Base-by-base conservation (phyloP, 345 rosid species). In the Sonneratia alba region DNA sequence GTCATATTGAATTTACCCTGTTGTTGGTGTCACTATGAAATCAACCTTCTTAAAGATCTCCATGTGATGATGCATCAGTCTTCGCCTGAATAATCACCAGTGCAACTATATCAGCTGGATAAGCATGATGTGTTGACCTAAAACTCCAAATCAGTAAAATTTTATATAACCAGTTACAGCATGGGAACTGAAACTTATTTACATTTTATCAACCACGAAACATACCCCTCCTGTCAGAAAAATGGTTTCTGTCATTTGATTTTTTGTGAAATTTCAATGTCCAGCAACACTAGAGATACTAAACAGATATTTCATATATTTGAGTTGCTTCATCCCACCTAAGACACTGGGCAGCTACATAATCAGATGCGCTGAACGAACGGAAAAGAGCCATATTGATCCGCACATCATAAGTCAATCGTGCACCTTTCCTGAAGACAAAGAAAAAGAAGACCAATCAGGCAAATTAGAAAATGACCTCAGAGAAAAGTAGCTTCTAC, bases 11-110 rank as follows among this genome's bases (percentile, higher is more conserved):
- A 69, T 89, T 9, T 83, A 92, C 89, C 90, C 97, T 19, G 94
- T 82, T 59, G 96, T 88, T 70, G 97, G 97, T 47, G 96, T 92
- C 62, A 92, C 94, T 67, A 90, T 88, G 81, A 90, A 85, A 80
- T 92, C 94, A 71, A 76, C 96, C 75, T 84, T 86, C 80, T 85
- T 86, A 86, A 92, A 92, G 72, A 92, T 90, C 81, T 90, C 89
- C 94, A 90, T 77, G 81, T 79, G 91, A 81, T 85, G 76, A 78
- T 85, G 69, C 97, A 90, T 92, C 68, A 85, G 27, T 83, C 97
- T 86, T 83, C 89, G 78, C 86, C 97, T 92, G 90, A 68, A 45
- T 45, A 77, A 14, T 27, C 36, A 56, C 68, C 37, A 4, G 27
- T 36, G n/a, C 22, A 16, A 61, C 37, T 37, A 14, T n/a, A 32